phyloP scores from a whole-genome alignment of 768 basidiomycete genomes.

The Tylopilus plumbeoviolaceoides region DNA sequence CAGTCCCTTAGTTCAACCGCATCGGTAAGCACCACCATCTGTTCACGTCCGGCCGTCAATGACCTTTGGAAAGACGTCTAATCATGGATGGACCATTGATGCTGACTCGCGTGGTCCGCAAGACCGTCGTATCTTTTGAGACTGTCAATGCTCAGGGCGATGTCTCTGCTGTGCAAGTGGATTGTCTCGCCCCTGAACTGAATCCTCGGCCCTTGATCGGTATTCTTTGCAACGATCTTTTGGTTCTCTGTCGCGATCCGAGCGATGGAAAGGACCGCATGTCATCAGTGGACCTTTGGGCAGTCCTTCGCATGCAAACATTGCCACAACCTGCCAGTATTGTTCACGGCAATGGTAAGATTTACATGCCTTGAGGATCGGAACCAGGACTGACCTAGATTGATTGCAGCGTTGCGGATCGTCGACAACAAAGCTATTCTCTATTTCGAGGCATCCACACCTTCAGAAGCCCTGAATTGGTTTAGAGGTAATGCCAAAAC shows the following conservation, averaged over 20 bases:
- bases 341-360: slow-evolving; percentile 77
- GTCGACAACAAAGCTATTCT: slow-evolving; percentile 91
- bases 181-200: slow-evolving; percentile 83
- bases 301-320: slow-evolving; percentile 94
- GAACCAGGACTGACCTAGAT: slow-evolving; percentile 4
- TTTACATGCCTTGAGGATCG: background rate
- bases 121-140: slow-evolving; percentile 77
- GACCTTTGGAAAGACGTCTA: slow-evolving; percentile 55
- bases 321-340: slow-evolving; percentile 86
- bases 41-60: slow-evolving; percentile 1
- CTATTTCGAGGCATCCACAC: slow-evolving; percentile 81
- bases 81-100: slow-evolving; percentile 89
- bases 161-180: slow-evolving; percentile 79
- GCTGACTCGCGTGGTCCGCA: slow-evolving; percentile 87
- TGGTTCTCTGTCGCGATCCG: slow-evolving; percentile 88
- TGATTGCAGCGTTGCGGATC: slow-evolving; percentile 63
- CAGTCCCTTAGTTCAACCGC: slow-evolving; percentile 97
- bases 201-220: slow-evolving; percentile 77
- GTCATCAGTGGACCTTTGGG: slow-evolving; percentile 87
- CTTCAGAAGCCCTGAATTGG: slow-evolving; percentile 86
- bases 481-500: slow-evolving; percentile 63
- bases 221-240: slow-evolving; percentile 87
- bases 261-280: slow-evolving; percentile 73
- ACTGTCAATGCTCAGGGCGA: slow-evolving; percentile 74
- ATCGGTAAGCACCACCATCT: slow-evolving; percentile 54